Evolutionary conservation across 805 yeast species (phyloP).

Genomic region (Jamesozyma lodderae): DNA sequence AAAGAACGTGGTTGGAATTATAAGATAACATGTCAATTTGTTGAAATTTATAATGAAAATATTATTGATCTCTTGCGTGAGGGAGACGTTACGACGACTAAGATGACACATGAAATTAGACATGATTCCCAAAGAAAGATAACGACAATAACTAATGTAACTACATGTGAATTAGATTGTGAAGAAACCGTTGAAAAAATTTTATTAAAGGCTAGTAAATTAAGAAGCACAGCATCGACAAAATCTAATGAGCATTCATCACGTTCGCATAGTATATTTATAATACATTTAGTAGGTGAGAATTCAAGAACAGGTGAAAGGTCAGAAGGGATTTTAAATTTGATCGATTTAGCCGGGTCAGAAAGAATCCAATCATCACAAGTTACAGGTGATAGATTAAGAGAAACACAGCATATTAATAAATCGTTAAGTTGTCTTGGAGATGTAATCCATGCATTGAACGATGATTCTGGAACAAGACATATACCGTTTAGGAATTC

Average conservation of each 20-base stretch:
- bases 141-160: conserved; percentile 56
- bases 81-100: conserved; percentile 5
- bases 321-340: conserved; percentile 55
- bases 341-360: conserved; percentile 91
- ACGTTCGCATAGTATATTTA: conserved; percentile 81
- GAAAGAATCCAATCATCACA: conserved; percentile 72
- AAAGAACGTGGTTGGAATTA: conserved; percentile 55
- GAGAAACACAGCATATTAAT: conserved; percentile 84
- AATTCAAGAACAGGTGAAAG: conserved; percentile 41
- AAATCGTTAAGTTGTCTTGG: conserved; percentile 81
- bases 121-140: conserved; percentile 49
- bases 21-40: conserved; percentile 58
- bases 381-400: conserved; percentile 68
- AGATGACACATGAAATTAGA: conserved; percentile 48
- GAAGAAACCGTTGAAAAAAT: conserved; percentile 42
- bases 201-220: conserved; percentile 45
- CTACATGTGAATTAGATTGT: conserved; percentile 38
- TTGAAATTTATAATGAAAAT: conserved; percentile 83
- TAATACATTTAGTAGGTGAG: conserved; percentile 48
- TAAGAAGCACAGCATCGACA: conserved; percentile 76
- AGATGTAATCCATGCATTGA: conserved; percentile 76
- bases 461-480: conserved; percentile 27
- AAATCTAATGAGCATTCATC: conserved; percentile 77
- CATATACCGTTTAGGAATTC: conserved; percentile 95
- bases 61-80: conserved; percentile 56